Conservation (phyloP, 2,329 filamentous ascomycete species). For the Pseudofabraea citricarpa region DNA sequence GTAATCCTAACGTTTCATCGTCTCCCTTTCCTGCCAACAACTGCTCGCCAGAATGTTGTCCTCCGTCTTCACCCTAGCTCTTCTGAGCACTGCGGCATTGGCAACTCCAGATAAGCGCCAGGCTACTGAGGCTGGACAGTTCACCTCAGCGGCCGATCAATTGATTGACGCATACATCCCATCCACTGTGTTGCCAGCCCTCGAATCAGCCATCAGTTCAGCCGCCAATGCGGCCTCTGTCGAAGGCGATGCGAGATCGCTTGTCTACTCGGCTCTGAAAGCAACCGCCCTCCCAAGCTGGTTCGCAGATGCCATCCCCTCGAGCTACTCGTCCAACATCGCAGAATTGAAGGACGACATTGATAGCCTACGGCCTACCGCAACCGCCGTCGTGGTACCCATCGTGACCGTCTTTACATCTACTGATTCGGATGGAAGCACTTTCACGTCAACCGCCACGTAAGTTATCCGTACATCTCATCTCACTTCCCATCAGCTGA, state of each 20-base stretch:
- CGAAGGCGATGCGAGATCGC: slow-evolving; percentile 22
- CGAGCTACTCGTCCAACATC: slow-evolving; percentile 21
- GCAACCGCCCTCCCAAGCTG: slow-evolving; percentile 21
- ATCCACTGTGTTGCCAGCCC: slow-evolving; percentile 15
- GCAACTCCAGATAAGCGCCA: slow-evolving; percentile 9
- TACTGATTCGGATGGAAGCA: slow-evolving; percentile 21
- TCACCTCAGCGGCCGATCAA: slow-evolving; percentile 21
- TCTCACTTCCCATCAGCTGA: neutral
- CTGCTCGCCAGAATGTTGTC: slow-evolving; percentile 2
- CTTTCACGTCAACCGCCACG: slow-evolving; percentile 10
- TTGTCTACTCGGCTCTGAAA: slow-evolving; percentile 21
- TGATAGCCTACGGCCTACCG: slow-evolving; percentile 13
- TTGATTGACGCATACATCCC: slow-evolving; percentile 28
- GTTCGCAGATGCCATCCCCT: slow-evolving; percentile 24
- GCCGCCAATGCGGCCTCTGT: slow-evolving; percentile 24
- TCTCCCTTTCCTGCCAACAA: no score
- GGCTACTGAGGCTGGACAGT: slow-evolving; percentile 10
- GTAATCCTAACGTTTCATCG: neutral
- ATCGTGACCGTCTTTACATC: slow-evolving; percentile 19
- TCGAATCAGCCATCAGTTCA: slow-evolving; percentile 21
- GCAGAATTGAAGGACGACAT: slow-evolving; percentile 20
- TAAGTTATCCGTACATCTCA: neutral
- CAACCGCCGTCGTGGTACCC: slow-evolving; percentile 9
- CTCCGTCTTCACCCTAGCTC: slow-evolving; percentile 8
- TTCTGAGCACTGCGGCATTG: slow-evolving; percentile 6